These are phyloP conservation scores for Ganoderma multipileum DNA, from an alignment of 1,284 basidiomycete genomes.

Conservation along the genomic window DNA sequence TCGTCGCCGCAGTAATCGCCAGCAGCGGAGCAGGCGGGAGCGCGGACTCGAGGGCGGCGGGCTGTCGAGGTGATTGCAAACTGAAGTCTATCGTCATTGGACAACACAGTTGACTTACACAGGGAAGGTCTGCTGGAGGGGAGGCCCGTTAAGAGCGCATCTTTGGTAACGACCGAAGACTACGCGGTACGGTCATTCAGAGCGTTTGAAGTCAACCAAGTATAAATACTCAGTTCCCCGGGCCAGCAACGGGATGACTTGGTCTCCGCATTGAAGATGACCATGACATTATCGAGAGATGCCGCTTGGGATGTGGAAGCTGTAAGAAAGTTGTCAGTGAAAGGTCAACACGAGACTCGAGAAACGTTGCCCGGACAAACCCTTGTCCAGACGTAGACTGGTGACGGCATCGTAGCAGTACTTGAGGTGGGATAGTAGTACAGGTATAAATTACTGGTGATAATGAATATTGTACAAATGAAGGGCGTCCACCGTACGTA, in stretches of 20 bases:
- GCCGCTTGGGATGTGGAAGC: background rate
- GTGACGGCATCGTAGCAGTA: background rate
- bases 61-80: background rate
- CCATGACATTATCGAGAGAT: too few species aligned
- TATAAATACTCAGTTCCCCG: too few species aligned
- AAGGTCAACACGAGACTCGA: too few species aligned
- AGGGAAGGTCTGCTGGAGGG: background rate
- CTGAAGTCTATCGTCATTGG: too few species aligned
- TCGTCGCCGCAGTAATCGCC: background rate
- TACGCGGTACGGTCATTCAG: background rate
- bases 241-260: too few species aligned
- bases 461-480: constrained; percentile 24
- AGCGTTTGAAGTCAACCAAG: background rate
- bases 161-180: background rate
- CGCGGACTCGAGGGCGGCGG: background rate
- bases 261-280: too few species aligned
- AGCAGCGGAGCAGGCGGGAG: background rate
- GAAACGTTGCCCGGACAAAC: too few species aligned
- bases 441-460: constrained; percentile 15
- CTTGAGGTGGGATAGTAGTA: background rate
- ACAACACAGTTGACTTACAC: background rate
- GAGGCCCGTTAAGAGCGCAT: too few species aligned
- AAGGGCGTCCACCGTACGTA: background rate
- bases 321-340: background rate
- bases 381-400: background rate